Evolutionary conservation across 768 basidiomycete genomes (phyloP).

Genomic region (Psilocybe subaeruginosa): DNA sequence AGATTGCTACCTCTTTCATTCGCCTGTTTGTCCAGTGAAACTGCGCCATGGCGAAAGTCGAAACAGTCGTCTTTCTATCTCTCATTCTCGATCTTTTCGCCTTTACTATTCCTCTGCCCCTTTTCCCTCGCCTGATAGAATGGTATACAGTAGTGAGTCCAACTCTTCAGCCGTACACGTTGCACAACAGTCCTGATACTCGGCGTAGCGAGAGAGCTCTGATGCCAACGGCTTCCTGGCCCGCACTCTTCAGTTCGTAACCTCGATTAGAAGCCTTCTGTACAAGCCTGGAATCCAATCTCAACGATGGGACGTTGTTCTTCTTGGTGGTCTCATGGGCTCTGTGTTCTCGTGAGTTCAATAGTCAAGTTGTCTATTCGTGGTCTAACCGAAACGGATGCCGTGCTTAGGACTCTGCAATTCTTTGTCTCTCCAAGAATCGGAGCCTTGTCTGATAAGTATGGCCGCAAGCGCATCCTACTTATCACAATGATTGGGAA

Average conservation of each 20-base stretch:
- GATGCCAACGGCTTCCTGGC: slow-evolving; percentile 74
- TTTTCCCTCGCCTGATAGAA: slow-evolving; percentile 97
- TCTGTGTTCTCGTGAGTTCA: slow-evolving; percentile 84
- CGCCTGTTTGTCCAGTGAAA: background rate
- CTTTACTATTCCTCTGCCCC: slow-evolving; percentile 93
- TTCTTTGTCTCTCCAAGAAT: slow-evolving; percentile 84
- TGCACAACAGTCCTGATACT: slow-evolving; percentile 5
- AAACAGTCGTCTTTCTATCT: slow-evolving; percentile 86
- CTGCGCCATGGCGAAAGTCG: slow-evolving; percentile 61
- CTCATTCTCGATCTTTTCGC: slow-evolving; percentile 89
- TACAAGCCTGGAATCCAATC: slow-evolving; percentile 63
- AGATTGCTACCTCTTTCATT: background rate
- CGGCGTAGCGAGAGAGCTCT: slow-evolving; percentile 66
- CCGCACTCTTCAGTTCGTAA: slow-evolving; percentile 68
- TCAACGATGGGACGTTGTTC: slow-evolving; percentile 90
- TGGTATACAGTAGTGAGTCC: slow-evolving; percentile 78
- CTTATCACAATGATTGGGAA: slow-evolving; percentile 93
- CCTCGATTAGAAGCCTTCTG: slow-evolving; percentile 65
- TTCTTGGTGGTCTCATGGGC: slow-evolving; percentile 96
- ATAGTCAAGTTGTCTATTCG: slow-evolving; percentile 12
- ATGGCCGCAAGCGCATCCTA: slow-evolving; percentile 85
- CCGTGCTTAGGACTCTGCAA: slow-evolving; percentile 69
- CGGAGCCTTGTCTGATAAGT: slow-evolving; percentile 84
- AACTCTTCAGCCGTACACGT: background rate
- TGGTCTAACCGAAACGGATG: slow-evolving; percentile 28